These are phyloP conservation scores for Populus ilicifolia DNA, from an alignment of 345 rosid genomes.

Conservation along the genomic window DNA sequence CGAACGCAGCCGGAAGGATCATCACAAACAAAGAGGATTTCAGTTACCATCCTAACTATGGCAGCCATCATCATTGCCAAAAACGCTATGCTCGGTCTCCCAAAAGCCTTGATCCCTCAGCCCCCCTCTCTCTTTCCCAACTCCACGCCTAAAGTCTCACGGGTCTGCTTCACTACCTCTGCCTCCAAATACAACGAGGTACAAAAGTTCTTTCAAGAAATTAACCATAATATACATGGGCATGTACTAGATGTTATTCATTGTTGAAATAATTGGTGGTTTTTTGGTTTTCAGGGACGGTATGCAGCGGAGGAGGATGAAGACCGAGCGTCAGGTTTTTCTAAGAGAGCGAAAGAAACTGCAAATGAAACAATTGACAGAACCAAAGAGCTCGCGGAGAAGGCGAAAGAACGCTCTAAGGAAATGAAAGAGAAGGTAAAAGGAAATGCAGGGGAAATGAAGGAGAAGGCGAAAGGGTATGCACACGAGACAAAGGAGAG, in stretches of 20 bases:
- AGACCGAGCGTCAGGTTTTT: conserved; percentile 9
- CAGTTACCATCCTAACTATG: conserved; percentile 12
- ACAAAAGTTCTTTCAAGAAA: not conserved
- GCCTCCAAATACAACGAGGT: conserved; percentile 29
- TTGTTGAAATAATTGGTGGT: not conserved
- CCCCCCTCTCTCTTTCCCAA: not conserved
- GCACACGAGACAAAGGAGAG: conserved; percentile 23
- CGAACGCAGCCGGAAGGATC: not conserved
- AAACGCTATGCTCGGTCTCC: conserved; percentile 19
- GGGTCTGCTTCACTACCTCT: conserved; percentile 33
- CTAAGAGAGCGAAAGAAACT: conserved; percentile 10
- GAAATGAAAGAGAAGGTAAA: conserved; percentile 15
- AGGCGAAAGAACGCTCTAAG: not conserved
- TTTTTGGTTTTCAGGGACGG: conserved; percentile 17
- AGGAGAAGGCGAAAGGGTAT: conserved; percentile 23
- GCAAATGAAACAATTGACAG: conserved; percentile 3
- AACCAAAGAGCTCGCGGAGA: not conserved
- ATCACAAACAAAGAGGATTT: not conserved
- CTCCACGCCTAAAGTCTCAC: conserved; percentile 21
- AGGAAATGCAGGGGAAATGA: conserved; percentile 10
- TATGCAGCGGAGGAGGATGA: conserved; percentile 14
- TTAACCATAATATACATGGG: not conserved
- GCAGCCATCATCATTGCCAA: conserved; percentile 28
- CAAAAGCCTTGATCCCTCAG: conserved; percentile 14
- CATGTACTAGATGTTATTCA: too few species aligned